Conservation (phyloP, 306 rosid species). For the Quercus aquifolioides region DNA sequence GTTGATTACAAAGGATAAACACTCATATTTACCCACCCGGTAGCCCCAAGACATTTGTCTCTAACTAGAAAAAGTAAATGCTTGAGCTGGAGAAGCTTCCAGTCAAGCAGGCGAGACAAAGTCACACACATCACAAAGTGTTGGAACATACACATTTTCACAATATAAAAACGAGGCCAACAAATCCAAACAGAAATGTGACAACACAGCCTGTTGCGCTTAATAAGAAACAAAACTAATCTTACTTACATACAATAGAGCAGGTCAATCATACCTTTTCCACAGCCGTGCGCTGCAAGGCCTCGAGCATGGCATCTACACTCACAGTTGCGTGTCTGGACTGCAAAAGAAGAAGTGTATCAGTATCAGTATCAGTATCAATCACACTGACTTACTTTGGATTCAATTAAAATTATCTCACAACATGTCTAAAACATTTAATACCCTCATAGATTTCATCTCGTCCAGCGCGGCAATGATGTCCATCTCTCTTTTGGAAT, state of each 20-base stretch:
- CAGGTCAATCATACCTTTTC: constrained; percentile 38
- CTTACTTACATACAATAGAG: not conserved
- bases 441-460: constrained; percentile 98
- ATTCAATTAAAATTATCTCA: not conserved
- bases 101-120: too few species aligned
- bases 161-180: not conserved
- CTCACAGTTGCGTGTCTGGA: constrained; percentile 87
- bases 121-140: not conserved
- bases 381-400: not conserved
- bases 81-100: too few species aligned
- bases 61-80: too few species aligned
- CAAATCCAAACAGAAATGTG: not conserved
- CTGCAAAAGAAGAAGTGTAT: constrained; percentile 40
- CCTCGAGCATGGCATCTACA: constrained; percentile 83
- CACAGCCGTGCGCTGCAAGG: constrained; percentile 60
- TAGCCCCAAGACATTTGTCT: too few species aligned
- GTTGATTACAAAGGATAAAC: not conserved
- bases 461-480: constrained; percentile 93
- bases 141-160: not conserved
- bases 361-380: constrained; percentile 23
- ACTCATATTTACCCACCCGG: not conserved
- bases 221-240: too few species aligned
- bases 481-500: constrained; percentile 76
- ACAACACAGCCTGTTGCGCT: not conserved
- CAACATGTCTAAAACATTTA: not conserved